phyloP scores from a whole-genome alignment of 139 green algal genomes.

The Dunaliella primolecta region DNA sequence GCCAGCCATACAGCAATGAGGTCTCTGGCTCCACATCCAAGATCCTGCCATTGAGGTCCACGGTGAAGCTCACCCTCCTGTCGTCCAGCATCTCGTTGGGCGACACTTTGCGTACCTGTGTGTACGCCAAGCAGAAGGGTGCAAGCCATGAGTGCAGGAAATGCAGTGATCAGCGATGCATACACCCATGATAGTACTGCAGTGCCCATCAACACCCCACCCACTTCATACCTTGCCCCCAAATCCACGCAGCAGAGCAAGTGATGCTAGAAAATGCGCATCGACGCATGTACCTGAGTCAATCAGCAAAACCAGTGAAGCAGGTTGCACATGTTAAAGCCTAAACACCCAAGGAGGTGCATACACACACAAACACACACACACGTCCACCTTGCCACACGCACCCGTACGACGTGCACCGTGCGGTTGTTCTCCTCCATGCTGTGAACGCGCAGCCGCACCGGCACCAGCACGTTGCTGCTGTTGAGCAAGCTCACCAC shows the following conservation, averaged over 20 bases:
- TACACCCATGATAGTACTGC: no score
- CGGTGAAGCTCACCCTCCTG: neutral
- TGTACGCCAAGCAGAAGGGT: neutral
- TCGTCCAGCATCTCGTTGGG: conserved; percentile 6
- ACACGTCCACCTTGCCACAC: neutral
- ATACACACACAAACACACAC: neutral
- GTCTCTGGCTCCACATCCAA: neutral
- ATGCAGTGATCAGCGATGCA: no score
- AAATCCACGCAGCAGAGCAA: no score
- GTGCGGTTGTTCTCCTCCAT: conserved; percentile 19
- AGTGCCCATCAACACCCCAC: no score
- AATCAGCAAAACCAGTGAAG: no score
- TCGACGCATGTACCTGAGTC: no score
- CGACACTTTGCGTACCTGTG: neutral
- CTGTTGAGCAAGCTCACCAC: conserved; percentile 39
- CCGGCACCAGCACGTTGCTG: conserved; percentile 24
- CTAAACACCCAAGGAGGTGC: neutral
- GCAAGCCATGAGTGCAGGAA: no score
- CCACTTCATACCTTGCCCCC: no score
- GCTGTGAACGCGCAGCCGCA: conserved; percentile 25
- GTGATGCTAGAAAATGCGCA: no score
- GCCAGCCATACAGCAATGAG: neutral
- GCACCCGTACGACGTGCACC: conserved; percentile 35
- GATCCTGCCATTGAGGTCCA: conserved; percentile 2
- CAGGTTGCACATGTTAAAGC: no score